Evolutionary conservation across 768 basidiomycete genomes (phyloP).

Genomic region (Boletus subparvulus): DNA sequence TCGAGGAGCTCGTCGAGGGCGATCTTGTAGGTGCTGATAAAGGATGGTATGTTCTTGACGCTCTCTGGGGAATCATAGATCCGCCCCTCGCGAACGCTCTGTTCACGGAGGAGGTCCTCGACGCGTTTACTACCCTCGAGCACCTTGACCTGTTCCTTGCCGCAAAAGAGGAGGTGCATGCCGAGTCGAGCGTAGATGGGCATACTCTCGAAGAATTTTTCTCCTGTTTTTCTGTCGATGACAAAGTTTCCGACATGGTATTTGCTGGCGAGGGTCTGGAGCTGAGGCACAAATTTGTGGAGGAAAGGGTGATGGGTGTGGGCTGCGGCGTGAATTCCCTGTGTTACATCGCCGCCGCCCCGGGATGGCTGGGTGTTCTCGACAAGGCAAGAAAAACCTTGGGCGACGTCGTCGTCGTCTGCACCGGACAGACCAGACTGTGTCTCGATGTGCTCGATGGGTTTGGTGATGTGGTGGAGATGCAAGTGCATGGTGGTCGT

Average conservation of each 20-base stretch:
- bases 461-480: slow-evolving; percentile 23
- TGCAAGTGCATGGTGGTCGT: slow-evolving; percentile 14
- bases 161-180: slow-evolving; percentile 76
- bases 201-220: slow-evolving; percentile 72
- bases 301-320: slow-evolving; percentile 40
- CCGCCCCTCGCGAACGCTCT: slow-evolving; percentile 56
- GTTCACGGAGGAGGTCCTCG: slow-evolving; percentile 50
- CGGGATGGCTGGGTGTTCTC: slow-evolving; percentile 16
- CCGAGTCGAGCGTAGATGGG: slow-evolving; percentile 68
- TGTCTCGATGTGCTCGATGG: slow-evolving; percentile 28
- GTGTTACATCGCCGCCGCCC: slow-evolving; percentile 13
- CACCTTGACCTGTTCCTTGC: slow-evolving; percentile 48
- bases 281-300: slow-evolving; percentile 50
- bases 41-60: slow-evolving; percentile 51
- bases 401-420: slow-evolving; percentile 20
- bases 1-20: slow-evolving; percentile 58
- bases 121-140: slow-evolving; percentile 47
- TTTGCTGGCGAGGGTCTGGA: slow-evolving; percentile 50
- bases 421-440: slow-evolving; percentile 18
- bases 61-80: slow-evolving; percentile 56
- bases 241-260: slow-evolving; percentile 65
- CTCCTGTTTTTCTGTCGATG: slow-evolving; percentile 42
- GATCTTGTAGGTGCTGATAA: slow-evolving; percentile 56
- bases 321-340: slow-evolving; percentile 36
- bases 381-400: slow-evolving; percentile 21